Percentiles rank a stretch among this genome's conserved stretches.
Evolutionary conservation across 352 stramenopile genomes (phyloP).

Genomic region (Globisporangium iwayamae): DNA sequence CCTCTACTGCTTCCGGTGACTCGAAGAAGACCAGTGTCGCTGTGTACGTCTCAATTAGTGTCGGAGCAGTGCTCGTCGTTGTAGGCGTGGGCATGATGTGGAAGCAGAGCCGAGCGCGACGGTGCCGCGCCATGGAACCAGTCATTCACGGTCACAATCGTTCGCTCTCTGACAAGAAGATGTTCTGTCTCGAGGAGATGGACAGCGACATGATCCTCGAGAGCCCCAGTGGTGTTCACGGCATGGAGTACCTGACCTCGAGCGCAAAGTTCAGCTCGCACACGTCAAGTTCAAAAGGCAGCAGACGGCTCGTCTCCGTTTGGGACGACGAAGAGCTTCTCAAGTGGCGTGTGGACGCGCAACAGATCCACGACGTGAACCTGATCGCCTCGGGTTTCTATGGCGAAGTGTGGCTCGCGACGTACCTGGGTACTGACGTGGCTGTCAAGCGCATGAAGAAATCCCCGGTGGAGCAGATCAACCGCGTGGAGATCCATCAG

Average conservation of each 20-base stretch:
- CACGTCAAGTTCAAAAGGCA: slow-evolving; percentile 7
- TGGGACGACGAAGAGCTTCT: slow-evolving; percentile 67
- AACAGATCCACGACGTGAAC: slow-evolving; percentile 28
- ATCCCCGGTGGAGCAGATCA: slow-evolving; percentile 10
- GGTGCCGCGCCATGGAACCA: neutral
- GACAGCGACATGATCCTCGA: slow-evolving; percentile 18
- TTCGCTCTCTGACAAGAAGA: slow-evolving; percentile 14
- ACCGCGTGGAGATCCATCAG: slow-evolving; percentile 24
- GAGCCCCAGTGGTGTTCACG: neutral
- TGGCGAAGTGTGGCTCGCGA: slow-evolving; percentile 51
- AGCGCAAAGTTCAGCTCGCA: slow-evolving; percentile 11
- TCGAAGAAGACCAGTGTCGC: neutral
- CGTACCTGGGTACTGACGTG: slow-evolving; percentile 39
- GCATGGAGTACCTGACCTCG: slow-evolving; percentile 1
- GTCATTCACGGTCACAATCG: neutral
- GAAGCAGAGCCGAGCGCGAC: neutral
- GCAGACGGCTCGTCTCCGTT: slow-evolving; percentile 22
- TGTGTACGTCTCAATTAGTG: slow-evolving; percentile 2
- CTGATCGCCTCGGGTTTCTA: slow-evolving; percentile 36
- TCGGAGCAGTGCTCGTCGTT: slow-evolving; percentile 4
- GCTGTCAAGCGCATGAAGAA: slow-evolving; percentile 51
- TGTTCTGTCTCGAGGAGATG: slow-evolving; percentile 18
- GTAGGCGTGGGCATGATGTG: slow-evolving; percentile 5
- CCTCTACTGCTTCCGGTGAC: neutral
- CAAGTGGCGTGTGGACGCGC: slow-evolving; percentile 43